These are phyloP conservation scores for Ploettnerulaceae sp. DNA, from an alignment of 2,329 filamentous ascomycete species.

Conservation along the genomic window DNA sequence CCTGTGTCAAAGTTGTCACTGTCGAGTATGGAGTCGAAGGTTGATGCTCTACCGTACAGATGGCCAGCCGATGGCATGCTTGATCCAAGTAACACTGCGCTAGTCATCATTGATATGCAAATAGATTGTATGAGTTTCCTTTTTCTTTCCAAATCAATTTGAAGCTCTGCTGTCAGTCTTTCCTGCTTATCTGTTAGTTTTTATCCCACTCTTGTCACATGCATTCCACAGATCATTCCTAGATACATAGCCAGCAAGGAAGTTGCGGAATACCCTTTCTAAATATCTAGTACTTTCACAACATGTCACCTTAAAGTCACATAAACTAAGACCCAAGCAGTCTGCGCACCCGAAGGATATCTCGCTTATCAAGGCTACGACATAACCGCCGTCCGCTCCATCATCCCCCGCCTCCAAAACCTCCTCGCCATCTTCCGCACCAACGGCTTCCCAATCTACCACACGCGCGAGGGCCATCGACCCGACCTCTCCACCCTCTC, in stretches of 20 bases:
- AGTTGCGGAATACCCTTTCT: background rate
- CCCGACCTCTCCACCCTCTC: conserved; percentile 52
- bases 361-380: conserved; percentile 44
- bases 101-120: conserved; percentile 53
- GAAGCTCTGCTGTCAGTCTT: no score
- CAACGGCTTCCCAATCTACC: conserved; percentile 40
- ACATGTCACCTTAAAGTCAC: no score
- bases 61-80: conserved; percentile 40
- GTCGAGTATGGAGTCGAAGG: conserved; percentile 12
- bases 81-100: conserved; percentile 41
- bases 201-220: conserved; percentile 5
- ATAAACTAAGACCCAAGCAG: conserved; percentile 21
- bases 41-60: conserved; percentile 34
- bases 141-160: background rate
- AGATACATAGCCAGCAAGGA: no score
- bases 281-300: conserved; percentile 4
- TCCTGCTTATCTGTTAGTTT: background rate
- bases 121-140: conserved; percentile 40
- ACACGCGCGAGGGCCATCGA: conserved; percentile 50
- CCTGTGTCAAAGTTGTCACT: conserved; percentile 9
- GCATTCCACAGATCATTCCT: no score
- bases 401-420: conserved; percentile 40
- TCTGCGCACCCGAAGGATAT: conserved; percentile 45
- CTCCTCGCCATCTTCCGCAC: conserved; percentile 41
- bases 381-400: conserved; percentile 36